These are phyloP conservation scores for Malus hybrid DNA, from an alignment of 331 rosid genomes.

Conservation along the genomic window DNA sequence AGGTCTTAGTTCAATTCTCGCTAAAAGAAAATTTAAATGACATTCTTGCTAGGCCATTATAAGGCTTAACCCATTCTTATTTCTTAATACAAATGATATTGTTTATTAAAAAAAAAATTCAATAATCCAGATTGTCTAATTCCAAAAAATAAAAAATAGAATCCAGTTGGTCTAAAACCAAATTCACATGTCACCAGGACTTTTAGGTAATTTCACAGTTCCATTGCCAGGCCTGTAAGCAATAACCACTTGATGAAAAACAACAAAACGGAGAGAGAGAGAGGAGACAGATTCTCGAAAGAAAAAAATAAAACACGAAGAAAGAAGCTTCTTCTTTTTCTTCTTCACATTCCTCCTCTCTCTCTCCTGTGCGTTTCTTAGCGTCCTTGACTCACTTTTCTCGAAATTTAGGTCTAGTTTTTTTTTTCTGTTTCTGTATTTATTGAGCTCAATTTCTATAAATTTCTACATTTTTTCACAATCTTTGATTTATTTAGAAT, in stretches of 20 bases:
- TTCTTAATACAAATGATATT: too few species aligned
- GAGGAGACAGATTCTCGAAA: not conserved
- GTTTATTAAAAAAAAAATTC: not conserved
- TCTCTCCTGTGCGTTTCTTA: conserved; percentile 20
- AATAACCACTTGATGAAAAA: not conserved
- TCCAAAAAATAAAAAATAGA: too few species aligned
- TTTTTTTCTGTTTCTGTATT: not conserved
- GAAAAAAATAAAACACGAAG: conserved; percentile 1
- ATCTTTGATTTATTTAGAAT: not conserved
- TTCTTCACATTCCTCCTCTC: not conserved
- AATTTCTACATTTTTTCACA: conserved; percentile 9
- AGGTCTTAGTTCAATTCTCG: too few species aligned
- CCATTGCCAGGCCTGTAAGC: not conserved
- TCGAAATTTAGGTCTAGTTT: conserved; percentile 5
- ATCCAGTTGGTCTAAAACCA: too few species aligned
- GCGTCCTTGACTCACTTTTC: conserved; percentile 41
- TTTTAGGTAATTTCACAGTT: conserved; percentile 9
- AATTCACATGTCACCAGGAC: not conserved
- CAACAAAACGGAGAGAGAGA: not conserved
- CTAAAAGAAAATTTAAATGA: too few species aligned
- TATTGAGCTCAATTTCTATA: not conserved
- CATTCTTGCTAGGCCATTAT: too few species aligned
- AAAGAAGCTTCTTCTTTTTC: not conserved
- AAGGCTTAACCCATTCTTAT: too few species aligned
- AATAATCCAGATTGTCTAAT: not conserved